These are phyloP conservation scores for Malassezia brasiliensis DNA, from an alignment of 1,284 basidiomycete genomes.

Conservation along the genomic window DNA sequence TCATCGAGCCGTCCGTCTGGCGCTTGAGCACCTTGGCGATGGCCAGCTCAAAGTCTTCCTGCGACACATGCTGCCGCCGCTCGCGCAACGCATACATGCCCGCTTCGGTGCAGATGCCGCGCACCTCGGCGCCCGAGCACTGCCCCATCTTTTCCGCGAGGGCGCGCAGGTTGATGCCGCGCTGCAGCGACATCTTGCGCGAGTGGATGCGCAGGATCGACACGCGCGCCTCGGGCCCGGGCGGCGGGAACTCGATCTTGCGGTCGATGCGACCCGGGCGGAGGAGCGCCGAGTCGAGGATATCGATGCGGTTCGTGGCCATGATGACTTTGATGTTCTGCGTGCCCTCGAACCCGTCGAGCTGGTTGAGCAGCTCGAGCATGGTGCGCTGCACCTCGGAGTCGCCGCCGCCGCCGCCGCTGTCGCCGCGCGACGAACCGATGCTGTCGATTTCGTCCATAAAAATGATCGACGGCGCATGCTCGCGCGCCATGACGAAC, in stretches of 20 bases:
- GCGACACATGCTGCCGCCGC: conserved; percentile 83
- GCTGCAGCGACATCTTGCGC: conserved; percentile 96
- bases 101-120: conserved; percentile 96
- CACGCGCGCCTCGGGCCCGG: conserved; percentile 91
- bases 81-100: conserved; percentile 96
- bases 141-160: conserved; percentile 99
- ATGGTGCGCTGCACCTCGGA: conserved; percentile 97
- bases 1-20: conserved; percentile 46
- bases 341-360: conserved; percentile 93
- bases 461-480: conserved; percentile 98
- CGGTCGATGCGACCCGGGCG: conserved; percentile 94
- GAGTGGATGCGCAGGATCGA: conserved; percentile 95
- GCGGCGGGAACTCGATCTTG: conserved; percentile 98
- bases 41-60: conserved; percentile 97
- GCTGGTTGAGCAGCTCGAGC: conserved; percentile 90
- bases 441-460: conserved; percentile 99
- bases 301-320: conserved; percentile 98
- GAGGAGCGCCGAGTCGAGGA: conserved; percentile 85
- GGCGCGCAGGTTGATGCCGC: conserved; percentile 87
- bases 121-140: conserved; percentile 92
- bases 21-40: conserved; percentile 68
- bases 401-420: conserved; percentile 69
- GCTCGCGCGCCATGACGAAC: conserved; percentile 97
- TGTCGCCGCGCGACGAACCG: conserved; percentile 81
- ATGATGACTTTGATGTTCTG: conserved; percentile 99